phyloP scores from a whole-genome alignment of 345 rosid genomes.

The Triadica sebifera region DNA sequence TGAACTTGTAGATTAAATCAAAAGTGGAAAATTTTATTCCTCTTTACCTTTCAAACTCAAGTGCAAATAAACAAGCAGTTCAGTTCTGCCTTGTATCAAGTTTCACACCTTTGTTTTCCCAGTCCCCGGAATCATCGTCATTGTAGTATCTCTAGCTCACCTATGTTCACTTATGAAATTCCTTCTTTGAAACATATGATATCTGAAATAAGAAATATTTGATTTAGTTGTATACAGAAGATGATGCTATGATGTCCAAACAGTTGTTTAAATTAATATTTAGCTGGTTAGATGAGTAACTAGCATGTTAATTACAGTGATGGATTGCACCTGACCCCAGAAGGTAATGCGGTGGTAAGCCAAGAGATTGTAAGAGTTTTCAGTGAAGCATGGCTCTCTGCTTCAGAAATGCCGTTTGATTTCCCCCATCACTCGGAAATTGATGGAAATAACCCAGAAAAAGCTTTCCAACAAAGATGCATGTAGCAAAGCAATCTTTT shows the following conservation, averaged over 20 bases:
- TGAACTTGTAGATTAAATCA: too few species aligned
- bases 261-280: neutral
- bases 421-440: conserved; percentile 70
- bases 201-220: too few species aligned
- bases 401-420: conserved; percentile 78
- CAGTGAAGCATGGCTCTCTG: conserved; percentile 62
- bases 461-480: conserved; percentile 56
- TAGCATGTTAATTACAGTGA: conserved; percentile 50
- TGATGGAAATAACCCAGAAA: conserved; percentile 61
- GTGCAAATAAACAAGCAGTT: too few species aligned
- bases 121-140: too few species aligned
- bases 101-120: too few species aligned
- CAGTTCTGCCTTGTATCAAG: too few species aligned
- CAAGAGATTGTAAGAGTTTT: conserved; percentile 55
- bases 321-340: conserved; percentile 75
- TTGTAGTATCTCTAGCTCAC: too few species aligned
- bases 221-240: too few species aligned
- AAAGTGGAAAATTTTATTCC: too few species aligned
- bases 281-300: neutral
- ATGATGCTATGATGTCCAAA: neutral
- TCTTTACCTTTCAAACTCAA: too few species aligned
- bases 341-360: conserved; percentile 71
- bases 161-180: too few species aligned
- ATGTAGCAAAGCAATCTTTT: conserved; percentile 6
- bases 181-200: too few species aligned